Conservation (phyloP, 306 rosid species). For the Argentina anserina region DNA sequence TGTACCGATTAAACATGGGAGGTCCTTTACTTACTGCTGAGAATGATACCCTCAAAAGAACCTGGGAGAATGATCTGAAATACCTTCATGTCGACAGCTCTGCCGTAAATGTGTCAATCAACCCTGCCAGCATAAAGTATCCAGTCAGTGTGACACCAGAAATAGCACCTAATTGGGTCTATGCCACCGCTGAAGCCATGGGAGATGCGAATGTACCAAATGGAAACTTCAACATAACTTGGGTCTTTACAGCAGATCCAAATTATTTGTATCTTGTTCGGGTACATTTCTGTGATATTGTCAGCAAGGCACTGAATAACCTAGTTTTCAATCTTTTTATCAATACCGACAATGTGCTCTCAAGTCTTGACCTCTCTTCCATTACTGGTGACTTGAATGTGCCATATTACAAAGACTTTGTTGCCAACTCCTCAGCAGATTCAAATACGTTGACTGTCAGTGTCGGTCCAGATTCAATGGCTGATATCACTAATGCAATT, state of each 20-base stretch:
- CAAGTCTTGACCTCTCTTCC: constrained; percentile 72
- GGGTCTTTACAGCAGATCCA: constrained; percentile 82
- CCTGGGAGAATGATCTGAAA: constrained; percentile 80
- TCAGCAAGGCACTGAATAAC: constrained; percentile 62
- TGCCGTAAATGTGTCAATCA: constrained; percentile 51
- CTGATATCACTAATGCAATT: constrained; percentile 63
- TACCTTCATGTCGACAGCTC: constrained; percentile 85
- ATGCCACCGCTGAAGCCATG: constrained; percentile 89
- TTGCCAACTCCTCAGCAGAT: constrained; percentile 53
- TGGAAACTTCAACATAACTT: constrained; percentile 82
- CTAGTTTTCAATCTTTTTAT: constrained; percentile 79
- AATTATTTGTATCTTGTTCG: constrained; percentile 64
- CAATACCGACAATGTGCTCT: constrained; percentile 58
- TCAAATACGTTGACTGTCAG: constrained; percentile 65
- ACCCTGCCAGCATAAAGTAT: constrained; percentile 60
- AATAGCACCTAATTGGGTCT: constrained; percentile 84
- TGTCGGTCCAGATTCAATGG: constrained; percentile 75
- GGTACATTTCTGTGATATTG: constrained; percentile 83
- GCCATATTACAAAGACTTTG: constrained; percentile 67
- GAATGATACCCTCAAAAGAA: constrained; percentile 88
- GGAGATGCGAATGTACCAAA: constrained; percentile 52
- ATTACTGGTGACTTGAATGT: constrained; percentile 51
- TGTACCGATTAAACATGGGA: constrained; percentile 79
- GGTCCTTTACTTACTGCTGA: constrained; percentile 73
- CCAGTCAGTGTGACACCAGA: constrained; percentile 50